A percentile compares a stretch with the other conserved stretches of the same genome.
These are phyloP conservation scores for Dioscorea zingiberensis DNA, from an alignment of 106 monocot genomes.

Conservation along the genomic window DNA sequence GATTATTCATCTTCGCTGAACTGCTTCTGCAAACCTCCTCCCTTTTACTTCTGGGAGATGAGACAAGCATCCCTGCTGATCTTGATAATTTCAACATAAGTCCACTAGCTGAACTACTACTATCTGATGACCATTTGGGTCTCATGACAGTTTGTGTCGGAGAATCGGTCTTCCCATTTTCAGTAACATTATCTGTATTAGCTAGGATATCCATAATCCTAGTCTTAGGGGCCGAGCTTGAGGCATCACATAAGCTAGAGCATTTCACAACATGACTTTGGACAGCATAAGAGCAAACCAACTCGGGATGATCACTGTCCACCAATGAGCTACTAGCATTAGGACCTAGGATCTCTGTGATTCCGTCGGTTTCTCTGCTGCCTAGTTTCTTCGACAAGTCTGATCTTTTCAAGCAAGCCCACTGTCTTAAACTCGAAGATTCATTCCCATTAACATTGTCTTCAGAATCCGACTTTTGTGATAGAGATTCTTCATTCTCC, in stretches of 20 bases:
- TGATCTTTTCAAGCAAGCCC: conserved; percentile 59
- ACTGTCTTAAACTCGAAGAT: conserved; percentile 27
- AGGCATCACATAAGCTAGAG: conserved; percentile 11
- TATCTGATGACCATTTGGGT: conserved; percentile 10
- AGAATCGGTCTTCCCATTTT: conserved; percentile 9
- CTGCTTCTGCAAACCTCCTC: conserved; percentile 3
- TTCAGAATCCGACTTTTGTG: conserved; percentile 6
- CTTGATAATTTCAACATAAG: conserved; percentile 16
- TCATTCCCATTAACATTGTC: neutral
- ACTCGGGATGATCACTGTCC: conserved; percentile 12
- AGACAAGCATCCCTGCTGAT: conserved; percentile 16
- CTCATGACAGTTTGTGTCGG: neutral
- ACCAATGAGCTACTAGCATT: neutral
- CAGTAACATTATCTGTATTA: neutral
- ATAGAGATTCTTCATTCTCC: conserved; percentile 11
- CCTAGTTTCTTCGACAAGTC: conserved; percentile 28
- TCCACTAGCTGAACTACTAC: conserved; percentile 1
- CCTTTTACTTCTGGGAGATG: conserved; percentile 20
- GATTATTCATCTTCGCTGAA: conserved; percentile 1
- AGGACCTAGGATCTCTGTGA: neutral
- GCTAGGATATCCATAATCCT: conserved; percentile 14
- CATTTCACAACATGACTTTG: conserved; percentile 1
- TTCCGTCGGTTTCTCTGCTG: conserved; percentile 13
- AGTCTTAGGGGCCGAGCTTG: conserved; percentile 10
- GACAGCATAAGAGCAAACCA: conserved; percentile 1